Percentiles rank a stretch among this genome's conserved stretches.
These are phyloP conservation scores for Spathaspora arborariae DNA, from an alignment of 805 yeast genomes.

Conservation along the genomic window DNA sequence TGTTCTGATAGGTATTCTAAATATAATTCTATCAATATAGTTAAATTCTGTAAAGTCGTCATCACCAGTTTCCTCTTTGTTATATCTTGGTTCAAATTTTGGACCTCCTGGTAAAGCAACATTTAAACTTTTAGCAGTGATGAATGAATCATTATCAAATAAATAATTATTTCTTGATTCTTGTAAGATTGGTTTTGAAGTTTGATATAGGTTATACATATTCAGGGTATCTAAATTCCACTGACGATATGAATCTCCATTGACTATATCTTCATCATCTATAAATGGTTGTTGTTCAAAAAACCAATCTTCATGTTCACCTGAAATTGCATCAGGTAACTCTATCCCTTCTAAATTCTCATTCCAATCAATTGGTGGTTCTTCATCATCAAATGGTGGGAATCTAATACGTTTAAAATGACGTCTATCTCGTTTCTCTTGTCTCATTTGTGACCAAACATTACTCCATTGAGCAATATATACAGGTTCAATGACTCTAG, in stretches of 20 bases:
- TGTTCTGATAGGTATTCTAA: constrained; percentile 70
- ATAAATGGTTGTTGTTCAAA: constrained; percentile 73
- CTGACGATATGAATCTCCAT: constrained; percentile 72
- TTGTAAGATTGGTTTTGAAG: constrained; percentile 68
- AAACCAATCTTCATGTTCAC: constrained; percentile 73
- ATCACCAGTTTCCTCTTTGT: constrained; percentile 51
- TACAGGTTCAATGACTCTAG: constrained; percentile 88
- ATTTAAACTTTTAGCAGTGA: constrained; percentile 88
- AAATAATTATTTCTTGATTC: constrained; percentile 61
- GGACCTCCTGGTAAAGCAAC: constrained; percentile 94
- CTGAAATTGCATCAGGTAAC: constrained; percentile 68
- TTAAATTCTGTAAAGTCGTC: constrained; percentile 91
- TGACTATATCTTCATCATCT: constrained; percentile 52
- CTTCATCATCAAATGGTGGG: constrained; percentile 98
- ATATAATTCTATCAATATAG: constrained; percentile 80
- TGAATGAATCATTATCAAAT: constrained; percentile 75
- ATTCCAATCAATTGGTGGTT: constrained; percentile 83
- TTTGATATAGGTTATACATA: constrained; percentile 61
- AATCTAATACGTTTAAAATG: constrained; percentile 90
- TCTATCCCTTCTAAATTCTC: constrained; percentile 74
- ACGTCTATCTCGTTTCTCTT: constrained; percentile 86
- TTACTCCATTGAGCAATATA: constrained; percentile 95
- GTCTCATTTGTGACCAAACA: constrained; percentile 87
- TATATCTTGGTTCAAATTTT: constrained; percentile 78
- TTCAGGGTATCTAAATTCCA: constrained; percentile 65